Evolutionary conservation across 2,329 filamentous ascomycete genomes (phyloP).

Genomic region (Cladosporium oxysporum): DNA sequence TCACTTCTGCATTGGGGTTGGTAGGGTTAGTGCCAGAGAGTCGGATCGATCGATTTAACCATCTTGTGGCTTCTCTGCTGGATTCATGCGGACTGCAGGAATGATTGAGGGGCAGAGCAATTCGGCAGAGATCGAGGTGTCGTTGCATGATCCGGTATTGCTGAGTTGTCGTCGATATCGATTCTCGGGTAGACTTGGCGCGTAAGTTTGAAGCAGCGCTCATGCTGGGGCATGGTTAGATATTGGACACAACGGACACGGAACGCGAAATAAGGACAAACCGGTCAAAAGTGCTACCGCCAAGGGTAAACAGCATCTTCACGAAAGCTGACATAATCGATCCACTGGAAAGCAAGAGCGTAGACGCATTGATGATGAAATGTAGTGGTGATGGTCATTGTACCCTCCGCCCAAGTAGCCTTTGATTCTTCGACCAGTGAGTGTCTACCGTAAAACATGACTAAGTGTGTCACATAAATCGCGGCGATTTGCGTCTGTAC

Average conservation of each 20-base stretch:
- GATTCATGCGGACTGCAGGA: neutral
- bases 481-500: neutral
- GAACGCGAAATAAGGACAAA: too few relatives aligned
- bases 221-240: too few relatives aligned
- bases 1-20: neutral
- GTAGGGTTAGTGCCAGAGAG: neutral
- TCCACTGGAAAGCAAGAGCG: too few relatives aligned
- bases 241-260: too few relatives aligned
- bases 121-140: too few relatives aligned
- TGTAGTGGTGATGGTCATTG: neutral
- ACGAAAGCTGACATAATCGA: too few relatives aligned
- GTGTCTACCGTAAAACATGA: neutral
- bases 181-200: neutral
- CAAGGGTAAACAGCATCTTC: too few relatives aligned
- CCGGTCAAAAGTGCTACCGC: too few relatives aligned
- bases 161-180: neutral
- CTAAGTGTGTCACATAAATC: neutral
- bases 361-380: too few relatives aligned
- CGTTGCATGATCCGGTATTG: neutral
- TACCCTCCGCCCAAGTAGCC: neutral
- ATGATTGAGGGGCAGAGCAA: neutral
- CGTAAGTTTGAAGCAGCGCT: neutral
- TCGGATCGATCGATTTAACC: neutral
- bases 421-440: neutral
- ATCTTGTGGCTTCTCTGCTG: neutral